Conservation (phyloP, 805 yeast species). For the Teunomyces tritomae region DNA sequence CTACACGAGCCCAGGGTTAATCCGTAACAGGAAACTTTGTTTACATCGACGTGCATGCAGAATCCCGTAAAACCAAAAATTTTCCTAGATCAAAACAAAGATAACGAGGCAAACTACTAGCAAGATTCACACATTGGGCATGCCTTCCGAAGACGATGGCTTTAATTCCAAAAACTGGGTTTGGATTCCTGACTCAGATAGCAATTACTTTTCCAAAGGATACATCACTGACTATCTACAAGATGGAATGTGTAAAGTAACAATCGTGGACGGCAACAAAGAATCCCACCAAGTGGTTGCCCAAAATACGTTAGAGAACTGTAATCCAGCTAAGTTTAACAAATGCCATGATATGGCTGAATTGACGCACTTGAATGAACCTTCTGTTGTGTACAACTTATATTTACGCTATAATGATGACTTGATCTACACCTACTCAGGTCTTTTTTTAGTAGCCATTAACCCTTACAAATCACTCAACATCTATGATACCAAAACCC, state of each 20-base stretch:
- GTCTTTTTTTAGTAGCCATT: constrained; percentile 90
- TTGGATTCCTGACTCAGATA: constrained; percentile 67
- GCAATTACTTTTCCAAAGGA: constrained; percentile 58
- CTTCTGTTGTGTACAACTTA: constrained; percentile 87
- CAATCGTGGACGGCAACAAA: constrained; percentile 39
- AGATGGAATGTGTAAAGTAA: constrained; percentile 36
- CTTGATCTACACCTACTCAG: constrained; percentile 88
- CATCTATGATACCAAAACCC: constrained; percentile 61
- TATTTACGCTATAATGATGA: constrained; percentile 74
- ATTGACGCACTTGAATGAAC: constrained; percentile 88
- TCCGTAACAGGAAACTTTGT: not conserved
- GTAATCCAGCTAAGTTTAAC: constrained; percentile 89
- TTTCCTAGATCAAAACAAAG: constrained; percentile 3
- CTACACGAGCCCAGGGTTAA: not conserved
- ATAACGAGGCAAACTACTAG: not conserved
- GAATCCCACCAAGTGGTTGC: constrained; percentile 43
- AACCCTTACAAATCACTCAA: constrained; percentile 82
- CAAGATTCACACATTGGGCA: not conserved
- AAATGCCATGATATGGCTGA: constrained; percentile 95
- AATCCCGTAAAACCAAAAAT: not conserved
- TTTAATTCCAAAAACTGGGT: constrained; percentile 58
- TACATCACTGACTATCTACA: constrained; percentile 46
- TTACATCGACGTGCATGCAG: not conserved
- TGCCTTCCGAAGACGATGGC: constrained; percentile 26
- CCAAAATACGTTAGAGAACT: constrained; percentile 50